phyloP scores from a whole-genome alignment of 306 rosid genomes.

The Lathyrus sativus region DNA sequence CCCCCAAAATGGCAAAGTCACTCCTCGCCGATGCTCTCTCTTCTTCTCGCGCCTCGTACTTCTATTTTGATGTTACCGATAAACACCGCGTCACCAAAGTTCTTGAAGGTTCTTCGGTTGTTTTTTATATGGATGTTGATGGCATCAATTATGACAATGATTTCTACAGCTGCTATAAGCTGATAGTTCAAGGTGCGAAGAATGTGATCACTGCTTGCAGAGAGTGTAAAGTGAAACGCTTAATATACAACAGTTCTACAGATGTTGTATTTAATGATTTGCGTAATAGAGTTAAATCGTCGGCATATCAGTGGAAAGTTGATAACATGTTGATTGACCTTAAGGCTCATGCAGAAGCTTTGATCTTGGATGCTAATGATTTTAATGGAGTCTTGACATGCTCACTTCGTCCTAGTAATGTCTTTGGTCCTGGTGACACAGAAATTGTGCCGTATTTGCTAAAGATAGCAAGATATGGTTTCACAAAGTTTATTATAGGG shows the following conservation, averaged over 20 bases:
- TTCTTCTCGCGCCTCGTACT: too few species aligned
- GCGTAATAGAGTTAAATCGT: conserved; percentile 47
- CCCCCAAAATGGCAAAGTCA: too few species aligned
- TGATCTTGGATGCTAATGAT: conserved; percentile 66
- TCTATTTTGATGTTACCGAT: too few species aligned
- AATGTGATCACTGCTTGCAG: too few species aligned
- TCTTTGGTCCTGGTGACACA: conserved; percentile 84
- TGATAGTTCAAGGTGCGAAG: too few species aligned
- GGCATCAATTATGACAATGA: too few species aligned
- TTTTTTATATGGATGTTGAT: too few species aligned
- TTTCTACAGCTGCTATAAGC: too few species aligned
- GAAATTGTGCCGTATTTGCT: conserved; percentile 57
- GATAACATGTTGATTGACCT: conserved; percentile 66
- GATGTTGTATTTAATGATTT: conserved; percentile 75
- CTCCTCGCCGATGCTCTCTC: too few species aligned
- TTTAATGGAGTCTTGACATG: conserved; percentile 84
- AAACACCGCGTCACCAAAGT: too few species aligned
- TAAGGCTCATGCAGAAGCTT: conserved; percentile 87
- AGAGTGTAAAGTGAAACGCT: too few species aligned
- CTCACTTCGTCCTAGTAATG: conserved; percentile 86
- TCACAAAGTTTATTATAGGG: conserved; percentile 80
- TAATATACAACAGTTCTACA: conserved; percentile 80
- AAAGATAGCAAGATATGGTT: conserved; percentile 67
- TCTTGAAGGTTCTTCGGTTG: too few species aligned
- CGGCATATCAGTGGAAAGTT: conserved; percentile 71